Evolutionary conservation across 208 protist genomes (phyloP), one percentile per base, ranked within the genome.

Genomic region (Acanthamoeba lenticulata): DNA sequence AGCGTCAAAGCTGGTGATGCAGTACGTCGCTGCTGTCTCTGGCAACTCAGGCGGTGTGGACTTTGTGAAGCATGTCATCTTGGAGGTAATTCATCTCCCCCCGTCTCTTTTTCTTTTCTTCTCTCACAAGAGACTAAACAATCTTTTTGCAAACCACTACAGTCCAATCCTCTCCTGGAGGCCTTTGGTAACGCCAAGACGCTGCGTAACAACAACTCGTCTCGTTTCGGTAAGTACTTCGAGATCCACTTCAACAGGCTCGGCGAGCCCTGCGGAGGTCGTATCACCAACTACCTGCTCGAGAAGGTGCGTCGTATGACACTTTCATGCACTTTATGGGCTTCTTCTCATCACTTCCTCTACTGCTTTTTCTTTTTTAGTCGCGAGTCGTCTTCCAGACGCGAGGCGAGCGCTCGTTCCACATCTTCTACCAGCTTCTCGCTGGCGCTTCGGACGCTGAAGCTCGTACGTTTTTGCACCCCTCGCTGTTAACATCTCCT

Each of bases 1-100:
- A 94, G 98, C 98, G 2, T 98, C 98, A 27, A 99, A 99, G 95
- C 95, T 98, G 69, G 98, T 99, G 67, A 98, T 99, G 98, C 96
- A 97, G 81, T 99, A 99, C 95, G 49, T 91, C 49, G 85, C 85
- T n/a, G 85, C 83, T 17, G 83, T 90, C 17, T 69, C 52, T 45
- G 83, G 83, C 52, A 90, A 90, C 21, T 69, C 52, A 7, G 32
- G 27, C 36, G 83, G 83, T 90, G 83, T 90, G 67, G 83, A 90
- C 67, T 90, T 90, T 90, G 83, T 90, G 67, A 90, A 90, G 83
- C 83, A 90, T 19, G 83, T 90, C 24, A 90, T 90, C 44, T 90
- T 90, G 83, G 83, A 90, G 74, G 74, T 55, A 85, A 40, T 81
- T 81, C 38, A 19, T n/a, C n/a, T n/a, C 24, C 19, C 62, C n/a